Evolutionary conservation across 2,329 filamentous ascomycete species (phyloP), one percentile per base, ranked within the genome.

Genomic region (Arthroderma uncinatum): DNA sequence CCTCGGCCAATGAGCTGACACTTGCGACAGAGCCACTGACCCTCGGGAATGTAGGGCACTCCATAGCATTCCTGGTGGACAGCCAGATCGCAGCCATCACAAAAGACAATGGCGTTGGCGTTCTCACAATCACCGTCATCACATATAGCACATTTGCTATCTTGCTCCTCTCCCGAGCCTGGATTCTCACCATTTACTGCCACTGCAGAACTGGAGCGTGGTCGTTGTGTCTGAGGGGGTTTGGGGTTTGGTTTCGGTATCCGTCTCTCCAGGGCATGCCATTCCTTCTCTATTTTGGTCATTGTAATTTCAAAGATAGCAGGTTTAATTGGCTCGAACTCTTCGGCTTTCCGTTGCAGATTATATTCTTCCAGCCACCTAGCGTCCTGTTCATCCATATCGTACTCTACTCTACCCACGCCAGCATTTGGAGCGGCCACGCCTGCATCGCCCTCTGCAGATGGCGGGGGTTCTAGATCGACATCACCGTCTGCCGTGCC

Each of bases 71-170:
- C 93, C 71, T 98, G 93, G 71, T 98, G 93, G 8, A 98, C 93
- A 2, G 93, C 93, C 54, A 98, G 77, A 72, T 98, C 94, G 72
- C 93, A 98, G 2, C 93, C 93, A 69, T 98, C 93, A 70, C 93
- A 98, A 68, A 98, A 98, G 21, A 98, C 93, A 66, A 98, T 98
- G 0, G 93, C 93, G 68, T 98, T 98, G 21, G 93, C 94, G 71
- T 98, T 98, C 73, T 98, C 93, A 68, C 93, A 98, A 68, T 98
- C 93, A n/a, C 93, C 93, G 67, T 98, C 93, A 68, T 98, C 93
- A 69, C 93, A 98, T 58, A 98, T 94, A 21, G 89, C 91, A 69
- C 93, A 98, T 71, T 95, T 97, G 64, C 87, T 95, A 71, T 98
- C 93, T 64, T 93, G 91, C 71, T 97, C 92, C 73, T 97, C 93